Base-by-base conservation (phyloP, 2,329 filamentous ascomycete species). In the Coniella vitis region DNA sequence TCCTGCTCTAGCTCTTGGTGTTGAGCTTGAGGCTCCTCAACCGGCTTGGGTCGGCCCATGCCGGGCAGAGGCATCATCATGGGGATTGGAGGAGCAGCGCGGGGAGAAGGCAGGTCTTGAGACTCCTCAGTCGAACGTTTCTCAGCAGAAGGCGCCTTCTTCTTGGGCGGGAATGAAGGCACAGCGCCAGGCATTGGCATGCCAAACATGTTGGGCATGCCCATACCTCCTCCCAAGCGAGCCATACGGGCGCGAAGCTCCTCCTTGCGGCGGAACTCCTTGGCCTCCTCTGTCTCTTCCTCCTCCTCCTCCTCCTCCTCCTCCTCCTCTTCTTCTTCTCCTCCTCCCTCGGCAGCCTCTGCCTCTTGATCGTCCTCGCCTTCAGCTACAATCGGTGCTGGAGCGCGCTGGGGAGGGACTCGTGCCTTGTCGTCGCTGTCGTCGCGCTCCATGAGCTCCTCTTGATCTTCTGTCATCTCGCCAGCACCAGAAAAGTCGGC, bases 151-250 rank as follows among this genome's bases (percentile, higher is more conserved):
- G 64, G 60, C 4, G 65, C 60, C 61, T 77, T 78, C 64, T 81
- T 82, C 62, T 74, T 81, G 36, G 72, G 69, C 9, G 70, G 64
- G 36, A 53, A n/a, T 8, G 70, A 58, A 25, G 70, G 61, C n/a
- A 68, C 65, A 20, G 66, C 63, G 4, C 67, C 69, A 51, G 76
- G 71, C 69, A 85, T 76, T 14, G 83, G 78, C 63, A 89, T 79
- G 16, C 87, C 88, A 65, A 95, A 94, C 83, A 97, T 93, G 59
- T 89, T 88, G 63, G 89, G 83, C 85, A 97, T 95, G 40, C 89
- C 89, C 88, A 95, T 95, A 19, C 91, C 91, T 48, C 91, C 91
- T 57, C 91, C 95, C 86, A 98, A 93, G 69, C 95, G 96, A 39
- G 93, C 93, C 89, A 98, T 98, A 58, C 93, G 83, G 54, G 93